Conservation (phyloP, 2,329 filamentous ascomycete genomes). For the Beauveria brongniartii region DNA sequence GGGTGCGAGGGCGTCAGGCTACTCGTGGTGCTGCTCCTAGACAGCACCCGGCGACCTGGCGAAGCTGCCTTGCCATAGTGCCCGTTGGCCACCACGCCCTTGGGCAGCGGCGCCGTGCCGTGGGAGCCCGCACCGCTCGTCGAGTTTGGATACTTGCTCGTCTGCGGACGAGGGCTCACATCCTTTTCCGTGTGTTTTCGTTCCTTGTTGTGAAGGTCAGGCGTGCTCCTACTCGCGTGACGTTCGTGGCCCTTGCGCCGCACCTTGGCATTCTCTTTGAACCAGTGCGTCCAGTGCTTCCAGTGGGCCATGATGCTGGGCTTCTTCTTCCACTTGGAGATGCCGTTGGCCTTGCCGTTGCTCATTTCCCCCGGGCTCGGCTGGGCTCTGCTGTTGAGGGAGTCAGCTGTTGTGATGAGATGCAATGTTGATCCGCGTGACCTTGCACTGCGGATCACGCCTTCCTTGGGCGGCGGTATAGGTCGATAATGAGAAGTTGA, state of each 20-base stretch:
- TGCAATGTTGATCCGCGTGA: constrained; percentile 81
- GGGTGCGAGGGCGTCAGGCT: constrained; percentile 21
- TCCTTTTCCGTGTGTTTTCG: constrained; percentile 39
- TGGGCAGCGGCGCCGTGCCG: constrained; percentile 39
- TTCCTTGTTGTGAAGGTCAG: constrained; percentile 47
- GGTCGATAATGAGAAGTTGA: constrained; percentile 72
- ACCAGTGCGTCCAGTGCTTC: constrained; percentile 59
- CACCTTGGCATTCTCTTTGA: constrained; percentile 50
- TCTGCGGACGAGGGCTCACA: constrained; percentile 50
- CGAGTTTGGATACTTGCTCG: constrained; percentile 45
- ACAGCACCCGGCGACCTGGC: constrained; percentile 15
- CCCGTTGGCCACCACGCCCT: constrained; percentile 44
- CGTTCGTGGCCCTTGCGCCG: constrained; percentile 41
- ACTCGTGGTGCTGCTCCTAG: constrained; percentile 17
- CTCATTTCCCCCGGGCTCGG: constrained; percentile 18
- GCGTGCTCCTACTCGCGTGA: constrained; percentile 49
- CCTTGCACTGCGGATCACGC: constrained; percentile 56
- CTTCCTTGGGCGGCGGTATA: constrained; percentile 80
- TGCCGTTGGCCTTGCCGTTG: constrained; percentile 17
- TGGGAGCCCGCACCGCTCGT: constrained; percentile 24
- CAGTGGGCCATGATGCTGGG: constrained; percentile 52
- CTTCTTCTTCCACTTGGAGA: constrained; percentile 45
- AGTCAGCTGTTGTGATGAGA: constrained; percentile 61
- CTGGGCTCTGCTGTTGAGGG: constrained; percentile 27
- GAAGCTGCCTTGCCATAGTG: constrained; percentile 25